Conservation (phyloP, 2,329 filamentous ascomycete species). For the Pseudovirgaria hyperparasitica region DNA sequence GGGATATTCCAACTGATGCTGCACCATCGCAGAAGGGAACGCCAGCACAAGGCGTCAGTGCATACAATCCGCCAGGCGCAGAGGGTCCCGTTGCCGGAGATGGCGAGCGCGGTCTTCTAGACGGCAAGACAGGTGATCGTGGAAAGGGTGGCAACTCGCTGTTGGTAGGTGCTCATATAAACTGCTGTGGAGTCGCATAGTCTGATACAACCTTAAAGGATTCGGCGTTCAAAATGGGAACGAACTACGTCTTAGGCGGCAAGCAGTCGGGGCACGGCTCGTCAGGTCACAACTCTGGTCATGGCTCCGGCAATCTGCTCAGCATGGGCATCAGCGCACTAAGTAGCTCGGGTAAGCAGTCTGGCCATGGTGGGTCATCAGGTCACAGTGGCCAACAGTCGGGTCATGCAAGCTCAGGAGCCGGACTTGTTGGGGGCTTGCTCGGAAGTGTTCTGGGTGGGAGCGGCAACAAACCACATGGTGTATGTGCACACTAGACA, state of each 20-base stretch:
- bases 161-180: slow-evolving; percentile 44
- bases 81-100: slow-evolving; percentile 22
- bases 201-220: slow-evolving; percentile 30
- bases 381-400: too few species aligned
- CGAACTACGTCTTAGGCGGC: slow-evolving; percentile 18
- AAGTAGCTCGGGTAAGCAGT: too few species aligned
- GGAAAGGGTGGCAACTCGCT: too few species aligned
- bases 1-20: slow-evolving; percentile 57
- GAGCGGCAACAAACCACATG: slow-evolving; percentile 4
- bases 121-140: slow-evolving; percentile 41
- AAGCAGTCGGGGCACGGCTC: too few species aligned
- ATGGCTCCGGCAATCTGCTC: slow-evolving; percentile 25
- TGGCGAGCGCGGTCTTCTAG: slow-evolving; percentile 36
- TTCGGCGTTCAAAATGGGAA: slow-evolving; percentile 48
- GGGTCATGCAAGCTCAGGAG: slow-evolving; percentile 10
- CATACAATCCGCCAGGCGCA: slow-evolving; percentile 40
- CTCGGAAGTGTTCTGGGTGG: too few species aligned
- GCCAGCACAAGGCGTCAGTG: slow-evolving; percentile 39
- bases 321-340: too few species aligned
- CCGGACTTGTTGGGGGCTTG: slow-evolving; percentile 5
- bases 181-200: slow-evolving; percentile 10
- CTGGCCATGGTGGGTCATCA: too few species aligned
- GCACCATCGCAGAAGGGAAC: slow-evolving; percentile 41
- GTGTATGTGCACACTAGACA: slow-evolving; percentile 16
- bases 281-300: too few species aligned